Base-by-base conservation (phyloP, 805 yeast genomes). In the Zygotorulaspora danielsina region DNA sequence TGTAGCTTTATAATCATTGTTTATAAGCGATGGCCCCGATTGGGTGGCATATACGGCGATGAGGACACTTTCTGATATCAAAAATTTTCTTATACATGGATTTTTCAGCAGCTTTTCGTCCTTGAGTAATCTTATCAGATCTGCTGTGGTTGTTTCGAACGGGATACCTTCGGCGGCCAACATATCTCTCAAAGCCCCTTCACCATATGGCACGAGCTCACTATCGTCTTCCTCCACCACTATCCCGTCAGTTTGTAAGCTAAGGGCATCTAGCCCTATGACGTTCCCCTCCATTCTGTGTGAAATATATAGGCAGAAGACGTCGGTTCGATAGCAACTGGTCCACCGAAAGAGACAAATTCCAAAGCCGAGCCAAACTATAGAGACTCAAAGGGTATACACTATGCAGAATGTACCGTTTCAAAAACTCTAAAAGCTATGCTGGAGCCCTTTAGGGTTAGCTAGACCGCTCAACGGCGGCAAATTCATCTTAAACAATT, bases 21-120 rank as follows among this genome's bases (percentile, higher is more conserved):
- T 15, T 5, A 27, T n/a, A 5, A 53, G 33, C 9, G 57, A 49
- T 3, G 33, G 34, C 5, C 64, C 64, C 3, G 57, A 25, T 26
- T 34, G 39, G 5, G 64, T 58, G 6, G 55, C 48, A 26, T 54
- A 49, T 2, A 56, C 38, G 8, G 48, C 44, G 12, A 56, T 27
- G 7, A 47, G 19, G 7, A 48, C 20, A 16, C 48, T 36, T 39
- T 53, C 54, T 4, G 42, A 28, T 5, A 42, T n/a, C 27, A 49
- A 32, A 3, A 42, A 39, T 10, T 18, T 19, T 15, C 41, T 36
- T 20, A 37, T 5, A 8, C 16, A 11, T n/a, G 27, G 34, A 16
- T 34, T 32, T 9, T 22, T 18, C 15, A 38, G 17, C 15, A 27
- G 21, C 15, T 22, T 24, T 8, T 35, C 36, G 18, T 44, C 42